Evolutionary conservation across 2,329 filamentous ascomycete genomes (phyloP), one percentile per base, ranked within the genome.

Genomic region (Ascochyta lentis): DNA sequence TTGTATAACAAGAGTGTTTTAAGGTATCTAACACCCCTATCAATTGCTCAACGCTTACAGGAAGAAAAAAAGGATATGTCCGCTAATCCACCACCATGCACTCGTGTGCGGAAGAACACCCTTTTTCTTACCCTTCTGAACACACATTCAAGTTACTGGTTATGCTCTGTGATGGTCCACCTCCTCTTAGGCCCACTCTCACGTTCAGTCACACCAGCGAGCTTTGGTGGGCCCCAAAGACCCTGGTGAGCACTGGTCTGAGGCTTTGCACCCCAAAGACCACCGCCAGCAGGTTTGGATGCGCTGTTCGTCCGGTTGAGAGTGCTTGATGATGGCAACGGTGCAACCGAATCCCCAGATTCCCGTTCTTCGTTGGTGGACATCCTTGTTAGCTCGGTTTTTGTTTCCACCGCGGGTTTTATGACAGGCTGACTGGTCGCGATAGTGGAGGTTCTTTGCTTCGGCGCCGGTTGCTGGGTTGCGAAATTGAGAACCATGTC

Each of bases 181-280:
- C 78, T 63, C 61, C 78, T 70, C 70, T 80, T 80, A 22, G 73
- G 70, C 35, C 75, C 76, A 24, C 62, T 62, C 8, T 70, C 70
- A 49, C 77, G 71, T 63, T 73, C 72, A 26, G 71, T 71, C n/a
- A 73, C 64, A 29, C 71, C 71, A 54, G 63, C 66, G 59, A 59
- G 66, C 65, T 61, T 61, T 13, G 74, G 71, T n/a, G 71, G 72
- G 0, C 79, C 78, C 79, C 79, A 81, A 6, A 81, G 75, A 1
- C 77, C 77, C 39, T 76, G 58, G 7, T 67, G 59, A 65, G 67
- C 50, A 23, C 55, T 62, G 5, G 55, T 45, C 24, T 58, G 47
- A 3, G 57, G 43, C 43, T 72, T 64, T 15, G 62, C 63, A 6
- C 58, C 65, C 71, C 71, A 73, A 6, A 74, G 63, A 15, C 67